Conservation (phyloP, 768 basidiomycete species). For the Lyophyllum semitale region DNA sequence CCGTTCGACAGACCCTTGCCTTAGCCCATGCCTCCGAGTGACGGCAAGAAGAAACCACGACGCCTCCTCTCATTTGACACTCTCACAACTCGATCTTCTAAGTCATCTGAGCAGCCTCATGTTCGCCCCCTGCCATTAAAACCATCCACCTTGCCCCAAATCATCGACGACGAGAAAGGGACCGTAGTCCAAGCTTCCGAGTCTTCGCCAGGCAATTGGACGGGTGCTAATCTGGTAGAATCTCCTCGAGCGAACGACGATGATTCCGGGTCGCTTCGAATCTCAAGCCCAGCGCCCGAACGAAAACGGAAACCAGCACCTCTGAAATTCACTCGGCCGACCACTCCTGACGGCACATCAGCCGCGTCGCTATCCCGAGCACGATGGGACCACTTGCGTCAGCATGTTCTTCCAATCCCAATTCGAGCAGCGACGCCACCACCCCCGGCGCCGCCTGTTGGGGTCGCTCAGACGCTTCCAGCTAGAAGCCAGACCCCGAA, state of each 20-base stretch:
- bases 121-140: slow-evolving; percentile 5
- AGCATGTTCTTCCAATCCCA: slow-evolving; percentile 47
- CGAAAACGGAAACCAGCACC: slow-evolving; percentile 11
- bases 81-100: slow-evolving; percentile 11
- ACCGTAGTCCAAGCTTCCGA: background rate
- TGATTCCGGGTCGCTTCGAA: background rate
- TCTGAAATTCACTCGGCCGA: slow-evolving; percentile 23
- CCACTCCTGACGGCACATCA: slow-evolving; percentile 50
- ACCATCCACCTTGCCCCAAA: slow-evolving; percentile 4
- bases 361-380: slow-evolving; percentile 37
- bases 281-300: slow-evolving; percentile 11
- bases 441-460: slow-evolving; percentile 22
- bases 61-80: slow-evolving; percentile 29
- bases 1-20: background rate
- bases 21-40: slow-evolving; percentile 14
- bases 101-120: slow-evolving; percentile 3
- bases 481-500: slow-evolving; percentile 44
- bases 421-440: slow-evolving; percentile 27
- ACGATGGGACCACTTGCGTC: slow-evolving; percentile 57
- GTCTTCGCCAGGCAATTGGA: slow-evolving; percentile 11
- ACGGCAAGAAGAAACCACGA: slow-evolving; percentile 17
- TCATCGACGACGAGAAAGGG: slow-evolving; percentile 6
- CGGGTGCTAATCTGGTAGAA: slow-evolving; percentile 8
- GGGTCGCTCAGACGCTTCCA: slow-evolving; percentile 15
- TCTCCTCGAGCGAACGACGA: background rate